Base-by-base conservation (phyloP, 441 rosid species). In the Populus trichocarpa region DNA sequence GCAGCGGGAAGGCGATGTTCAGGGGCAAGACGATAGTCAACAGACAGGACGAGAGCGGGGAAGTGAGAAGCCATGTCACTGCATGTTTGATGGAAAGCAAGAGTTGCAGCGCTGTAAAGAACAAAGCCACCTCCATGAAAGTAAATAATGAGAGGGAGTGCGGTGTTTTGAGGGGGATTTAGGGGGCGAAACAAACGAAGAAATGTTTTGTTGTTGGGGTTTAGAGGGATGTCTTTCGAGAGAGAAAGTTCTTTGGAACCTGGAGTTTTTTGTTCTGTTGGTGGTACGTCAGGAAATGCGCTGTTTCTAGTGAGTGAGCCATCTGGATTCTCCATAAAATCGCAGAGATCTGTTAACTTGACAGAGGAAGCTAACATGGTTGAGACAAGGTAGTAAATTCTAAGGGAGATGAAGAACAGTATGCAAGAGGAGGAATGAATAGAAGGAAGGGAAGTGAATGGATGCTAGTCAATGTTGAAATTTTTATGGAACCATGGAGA, bases 131-230 rank as follows among this genome's bases (percentile, higher is more conserved):
- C 81, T 65, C 79, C 85, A 53, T 86, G 88, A 68, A 85, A 73
- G 64, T 86, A 84, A 10, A 94, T 66, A 13, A 95, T 28, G 79
- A 92, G 69, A 0, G 97, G 96, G 33, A 95, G 88, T 66, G 86
- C 87, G 1, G 89, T 71, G 72, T 67, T 69, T 5, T 82, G 86
- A 0, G 88, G 86, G 40, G 85, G 71, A 14, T 82, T 46, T 23
- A 33, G 81, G 3, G 94, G 93, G 74, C 63, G 88, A 84, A 81
- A 91, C 22, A 93, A 14, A 61, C 98, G 90, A 79, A 90, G 75
- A 36, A 75, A 89, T 25, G 94, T 85, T 16, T 85, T 82, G 82
- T 82, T 82, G 66, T 61, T 25, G 23, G 87, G 77, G 82, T 83
- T 85, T 46, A 90, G 73, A 18, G 87, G 83, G 59, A 89, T n/a